phyloP scores from a whole-genome alignment of 371 early-diverging fungal species.

The Aphelidium insulamus region DNA sequence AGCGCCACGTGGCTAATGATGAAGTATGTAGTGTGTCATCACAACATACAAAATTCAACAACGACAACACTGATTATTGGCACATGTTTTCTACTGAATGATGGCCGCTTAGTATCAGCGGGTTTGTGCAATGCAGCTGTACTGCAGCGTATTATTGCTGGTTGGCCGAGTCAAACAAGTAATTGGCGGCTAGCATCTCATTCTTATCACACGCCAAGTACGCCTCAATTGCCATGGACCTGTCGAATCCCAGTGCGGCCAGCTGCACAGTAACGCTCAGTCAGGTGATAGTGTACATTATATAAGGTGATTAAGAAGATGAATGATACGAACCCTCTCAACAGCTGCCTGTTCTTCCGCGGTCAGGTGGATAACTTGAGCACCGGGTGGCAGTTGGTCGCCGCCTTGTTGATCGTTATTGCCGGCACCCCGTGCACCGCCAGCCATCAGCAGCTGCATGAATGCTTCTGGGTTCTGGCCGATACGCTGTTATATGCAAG shows the following conservation, averaged over 20 bases:
- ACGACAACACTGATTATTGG: no score
- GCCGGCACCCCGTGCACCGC: slow-evolving; percentile 9
- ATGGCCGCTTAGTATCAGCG: no score
- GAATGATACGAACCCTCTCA: slow-evolving; percentile 34
- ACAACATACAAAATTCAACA: no score
- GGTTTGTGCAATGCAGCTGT: no score
- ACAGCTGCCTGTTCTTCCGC: slow-evolving; percentile 79
- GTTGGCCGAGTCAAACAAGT: no score
- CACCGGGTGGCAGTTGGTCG: slow-evolving; percentile 20
- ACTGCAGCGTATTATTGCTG: no score
- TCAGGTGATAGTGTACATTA: neutral
- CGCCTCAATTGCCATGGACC: slow-evolving; percentile 62
- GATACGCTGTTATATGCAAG: slow-evolving; percentile 17
- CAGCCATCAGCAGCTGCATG: slow-evolving; percentile 37
- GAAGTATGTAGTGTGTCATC: no score
- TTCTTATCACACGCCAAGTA: slow-evolving; percentile 92
- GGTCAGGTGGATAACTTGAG: slow-evolving; percentile 51
- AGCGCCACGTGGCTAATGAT: no score
- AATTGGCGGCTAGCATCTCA: no score
- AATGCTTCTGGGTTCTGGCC: slow-evolving; percentile 59
- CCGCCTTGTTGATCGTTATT: slow-evolving; percentile 12
- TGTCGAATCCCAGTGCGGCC: slow-evolving; percentile 69
- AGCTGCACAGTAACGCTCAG: slow-evolving; percentile 19
- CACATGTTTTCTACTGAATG: no score
- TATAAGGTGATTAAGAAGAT: slow-evolving; percentile 1